Percentiles rank a stretch among this genome's conserved stretches.
These are phyloP conservation scores for Ustilago shanxiensis DNA, from an alignment of 1,284 basidiomycete species.

Conservation along the genomic window DNA sequence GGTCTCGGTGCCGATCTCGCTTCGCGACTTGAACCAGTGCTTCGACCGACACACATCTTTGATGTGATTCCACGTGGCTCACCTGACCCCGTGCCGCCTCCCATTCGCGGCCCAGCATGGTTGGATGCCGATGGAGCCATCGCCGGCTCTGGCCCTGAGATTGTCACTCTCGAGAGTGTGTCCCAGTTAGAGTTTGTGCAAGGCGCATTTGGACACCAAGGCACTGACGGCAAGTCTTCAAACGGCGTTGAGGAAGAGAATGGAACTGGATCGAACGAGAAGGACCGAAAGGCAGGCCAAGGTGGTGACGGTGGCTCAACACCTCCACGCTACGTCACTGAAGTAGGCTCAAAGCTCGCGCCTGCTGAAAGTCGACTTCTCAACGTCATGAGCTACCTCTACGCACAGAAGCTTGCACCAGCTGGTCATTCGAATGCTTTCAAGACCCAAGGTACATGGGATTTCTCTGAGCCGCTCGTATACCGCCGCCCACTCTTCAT, in stretches of 20 bases:
- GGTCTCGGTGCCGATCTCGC: slow-evolving; percentile 89
- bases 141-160: slow-evolving; percentile 27
- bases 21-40: slow-evolving; percentile 77
- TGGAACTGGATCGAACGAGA: slow-evolving; percentile 4
- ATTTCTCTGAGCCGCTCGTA: slow-evolving; percentile 78
- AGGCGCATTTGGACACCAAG: slow-evolving; percentile 22
- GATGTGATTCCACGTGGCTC: slow-evolving; percentile 67
- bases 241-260: not conserved
- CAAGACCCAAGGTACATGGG: slow-evolving; percentile 74
- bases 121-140: slow-evolving; percentile 44
- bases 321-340: slow-evolving; percentile 40
- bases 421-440: not conserved
- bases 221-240: not conserved
- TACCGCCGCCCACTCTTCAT: slow-evolving; percentile 49
- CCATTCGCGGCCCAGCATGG: slow-evolving; percentile 31
- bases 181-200: slow-evolving; percentile 33
- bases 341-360: slow-evolving; percentile 36
- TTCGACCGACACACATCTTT: slow-evolving; percentile 79
- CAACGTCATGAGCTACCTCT: slow-evolving; percentile 60
- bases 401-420: slow-evolving; percentile 33
- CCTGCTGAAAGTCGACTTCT: slow-evolving; percentile 55
- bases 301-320: slow-evolving; percentile 32
- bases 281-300: slow-evolving; percentile 13
- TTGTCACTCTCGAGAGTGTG: slow-evolving; percentile 39
- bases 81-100: slow-evolving; percentile 12